These are phyloP conservation scores for Penicillium polonicum DNA, from an alignment of 2,329 filamentous ascomycete genomes.

Conservation along the genomic window DNA sequence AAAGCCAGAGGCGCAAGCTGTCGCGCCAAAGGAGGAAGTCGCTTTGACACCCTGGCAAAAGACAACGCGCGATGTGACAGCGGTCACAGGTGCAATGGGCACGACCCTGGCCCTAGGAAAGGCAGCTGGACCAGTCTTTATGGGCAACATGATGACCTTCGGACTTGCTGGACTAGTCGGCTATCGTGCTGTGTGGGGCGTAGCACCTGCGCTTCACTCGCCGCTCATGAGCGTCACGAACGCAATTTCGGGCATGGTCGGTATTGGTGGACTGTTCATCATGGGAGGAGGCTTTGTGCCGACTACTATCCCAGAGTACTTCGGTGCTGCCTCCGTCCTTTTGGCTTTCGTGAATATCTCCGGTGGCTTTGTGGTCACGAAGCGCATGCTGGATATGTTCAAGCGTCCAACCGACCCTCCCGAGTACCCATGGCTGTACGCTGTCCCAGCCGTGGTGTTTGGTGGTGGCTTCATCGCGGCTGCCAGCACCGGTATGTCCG, in stretches of 20 bases:
- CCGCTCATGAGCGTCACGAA: conserved; percentile 93
- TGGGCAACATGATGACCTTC: conserved; percentile 84
- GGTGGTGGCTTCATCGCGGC: conserved; percentile 79
- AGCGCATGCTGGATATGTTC: conserved; percentile 92
- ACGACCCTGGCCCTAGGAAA: conserved; percentile 74
- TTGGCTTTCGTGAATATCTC: conserved; percentile 86
- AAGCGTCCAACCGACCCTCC: conserved; percentile 80
- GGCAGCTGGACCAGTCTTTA: conserved; percentile 77
- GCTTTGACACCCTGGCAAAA: conserved; percentile 80
- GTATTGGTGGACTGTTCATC: conserved; percentile 82
- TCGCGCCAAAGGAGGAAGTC: conserved; percentile 54
- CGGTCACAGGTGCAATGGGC: conserved; percentile 75
- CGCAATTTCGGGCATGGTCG: conserved; percentile 88
- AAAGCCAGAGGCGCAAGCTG: conserved; percentile 52
- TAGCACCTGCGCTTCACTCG: conserved; percentile 77
- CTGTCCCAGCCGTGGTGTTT: conserved; percentile 72
- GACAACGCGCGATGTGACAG: conserved; percentile 70
- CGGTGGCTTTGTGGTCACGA: conserved; percentile 87
- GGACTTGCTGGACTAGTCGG: conserved; percentile 80
- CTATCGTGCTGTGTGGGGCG: conserved; percentile 86
- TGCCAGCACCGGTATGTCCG: conserved; percentile 76
- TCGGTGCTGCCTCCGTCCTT: conserved; percentile 77
- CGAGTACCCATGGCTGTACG: conserved; percentile 86
- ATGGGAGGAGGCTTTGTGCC: conserved; percentile 79
- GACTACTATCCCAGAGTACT: conserved; percentile 72